These are phyloP conservation scores for Rosellinia necatrix DNA, from an alignment of 2,329 filamentous ascomycete genomes.

Conservation along the genomic window DNA sequence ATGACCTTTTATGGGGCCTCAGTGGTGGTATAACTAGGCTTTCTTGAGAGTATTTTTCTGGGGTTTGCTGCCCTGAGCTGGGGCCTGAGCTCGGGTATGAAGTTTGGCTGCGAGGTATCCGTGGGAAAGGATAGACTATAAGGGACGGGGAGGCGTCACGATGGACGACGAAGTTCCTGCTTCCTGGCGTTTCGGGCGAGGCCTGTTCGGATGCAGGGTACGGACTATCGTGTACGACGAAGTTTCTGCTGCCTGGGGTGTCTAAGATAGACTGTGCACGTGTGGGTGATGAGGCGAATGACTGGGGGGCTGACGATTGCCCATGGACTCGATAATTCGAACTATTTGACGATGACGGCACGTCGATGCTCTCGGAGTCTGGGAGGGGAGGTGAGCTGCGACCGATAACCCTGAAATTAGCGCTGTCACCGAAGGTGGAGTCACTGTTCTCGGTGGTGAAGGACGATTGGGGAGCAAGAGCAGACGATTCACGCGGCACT, in stretches of 20 bases:
- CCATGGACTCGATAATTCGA: constrained; percentile 57
- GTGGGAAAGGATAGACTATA: constrained; percentile 41
- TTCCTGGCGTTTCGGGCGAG: constrained; percentile 42
- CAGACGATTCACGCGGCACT: constrained; percentile 27
- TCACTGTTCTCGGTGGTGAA: constrained; percentile 46
- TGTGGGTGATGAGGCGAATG: constrained; percentile 44
- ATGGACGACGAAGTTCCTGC: constrained; percentile 59
- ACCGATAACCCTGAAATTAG: constrained; percentile 60
- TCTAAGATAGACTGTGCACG: constrained; percentile 37
- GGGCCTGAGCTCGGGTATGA: constrained; percentile 45
- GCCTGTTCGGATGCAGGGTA: constrained; percentile 33
- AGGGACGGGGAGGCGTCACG: constrained; percentile 49
- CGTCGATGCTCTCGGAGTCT: constrained; percentile 48
- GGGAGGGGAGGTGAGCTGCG: constrained; percentile 50
- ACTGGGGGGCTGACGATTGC: constrained; percentile 53
- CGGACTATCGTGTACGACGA: constrained; percentile 20
- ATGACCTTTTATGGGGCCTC: constrained; percentile 51
- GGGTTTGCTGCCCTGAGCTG: constrained; percentile 40
- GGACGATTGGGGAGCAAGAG: constrained; percentile 43
- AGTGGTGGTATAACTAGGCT: constrained; percentile 63
- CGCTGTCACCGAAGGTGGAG: constrained; percentile 52
- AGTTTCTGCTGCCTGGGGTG: constrained; percentile 32
- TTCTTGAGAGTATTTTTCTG: constrained; percentile 62
- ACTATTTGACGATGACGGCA: constrained; percentile 48
- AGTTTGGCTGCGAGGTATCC: constrained; percentile 34